Evolutionary conservation across 2,329 filamentous ascomycete genomes (phyloP).

Genomic region (Parastagonospora nodorum): DNA sequence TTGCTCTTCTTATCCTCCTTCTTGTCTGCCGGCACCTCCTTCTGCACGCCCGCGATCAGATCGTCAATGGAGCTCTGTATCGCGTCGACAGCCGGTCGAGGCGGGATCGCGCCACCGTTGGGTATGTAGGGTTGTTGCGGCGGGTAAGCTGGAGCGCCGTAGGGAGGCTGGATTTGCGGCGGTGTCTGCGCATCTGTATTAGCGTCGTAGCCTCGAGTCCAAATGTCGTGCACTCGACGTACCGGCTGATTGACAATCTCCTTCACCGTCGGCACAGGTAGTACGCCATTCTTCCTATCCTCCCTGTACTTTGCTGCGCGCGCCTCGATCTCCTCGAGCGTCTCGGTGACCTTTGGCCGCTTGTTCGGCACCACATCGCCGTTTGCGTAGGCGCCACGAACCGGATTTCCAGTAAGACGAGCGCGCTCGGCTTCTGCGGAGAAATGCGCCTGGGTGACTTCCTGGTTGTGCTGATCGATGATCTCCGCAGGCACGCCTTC

Average conservation of each 20-base stretch:
- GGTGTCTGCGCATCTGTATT: slow-evolving; percentile 22
- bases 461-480: slow-evolving; percentile 80
- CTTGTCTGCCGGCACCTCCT: slow-evolving; percentile 47
- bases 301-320: slow-evolving; percentile 64
- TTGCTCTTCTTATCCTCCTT: slow-evolving; percentile 59
- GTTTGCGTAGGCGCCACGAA: slow-evolving; percentile 54
- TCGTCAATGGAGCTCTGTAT: slow-evolving; percentile 56
- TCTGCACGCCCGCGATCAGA: slow-evolving; percentile 56
- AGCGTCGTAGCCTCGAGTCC: slow-evolving; percentile 1
- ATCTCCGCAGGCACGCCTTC: slow-evolving; percentile 92
- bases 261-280: slow-evolving; percentile 47
- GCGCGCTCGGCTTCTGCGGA: slow-evolving; percentile 82
- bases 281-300: slow-evolving; percentile 49
- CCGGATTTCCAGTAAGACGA: slow-evolving; percentile 81
- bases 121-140: neutral
- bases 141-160: slow-evolving; percentile 14
- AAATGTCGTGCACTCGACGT: neutral
- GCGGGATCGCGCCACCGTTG: slow-evolving; percentile 25
- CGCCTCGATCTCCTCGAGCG: slow-evolving; percentile 76
- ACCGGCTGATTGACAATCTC: slow-evolving; percentile 37
- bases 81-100: slow-evolving; percentile 42
- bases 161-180: slow-evolving; percentile 23
- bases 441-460: slow-evolving; percentile 84
- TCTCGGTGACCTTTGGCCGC: slow-evolving; percentile 69
- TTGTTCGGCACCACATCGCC: slow-evolving; percentile 59